A percentile compares a stretch with the other conserved stretches of the same genome.
phyloP scores from a whole-genome alignment of 2,329 filamentous ascomycete genomes.

The Cylindrodendrum hubeiense region DNA sequence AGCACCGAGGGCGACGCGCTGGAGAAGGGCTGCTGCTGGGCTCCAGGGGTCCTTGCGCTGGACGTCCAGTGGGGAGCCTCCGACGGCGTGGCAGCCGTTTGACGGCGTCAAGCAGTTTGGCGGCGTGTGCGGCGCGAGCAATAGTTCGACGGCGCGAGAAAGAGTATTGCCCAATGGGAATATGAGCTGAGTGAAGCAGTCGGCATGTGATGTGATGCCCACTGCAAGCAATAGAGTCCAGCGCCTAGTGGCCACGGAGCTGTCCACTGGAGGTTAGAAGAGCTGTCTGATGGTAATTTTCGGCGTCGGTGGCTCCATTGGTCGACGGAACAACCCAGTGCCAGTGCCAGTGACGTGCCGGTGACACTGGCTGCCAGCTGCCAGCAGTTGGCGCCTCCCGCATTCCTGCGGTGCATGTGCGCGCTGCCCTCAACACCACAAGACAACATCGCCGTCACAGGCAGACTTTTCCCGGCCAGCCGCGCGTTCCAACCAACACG shows the following conservation, averaged over 20 bases:
- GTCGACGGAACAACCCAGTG: background rate
- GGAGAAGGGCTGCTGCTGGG: background rate
- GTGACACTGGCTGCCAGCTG: too few species aligned
- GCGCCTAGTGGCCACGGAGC: background rate
- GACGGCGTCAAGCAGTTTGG: too few species aligned
- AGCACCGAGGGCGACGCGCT: conserved; percentile 2
- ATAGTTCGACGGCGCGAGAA: background rate
- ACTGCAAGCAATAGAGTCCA: background rate
- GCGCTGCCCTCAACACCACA: background rate
- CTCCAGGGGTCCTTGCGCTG: background rate
- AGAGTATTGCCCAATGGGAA: background rate
- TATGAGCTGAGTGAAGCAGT: background rate
- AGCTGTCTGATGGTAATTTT: background rate
- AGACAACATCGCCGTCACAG: conserved; percentile 1
- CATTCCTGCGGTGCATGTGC: background rate
- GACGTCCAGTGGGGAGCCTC: conserved; percentile 8
- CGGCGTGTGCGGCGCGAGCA: too few species aligned
- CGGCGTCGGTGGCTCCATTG: background rate
- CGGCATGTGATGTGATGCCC: background rate
- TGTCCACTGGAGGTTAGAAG: background rate
- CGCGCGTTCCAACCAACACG: too few species aligned
- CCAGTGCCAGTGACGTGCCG: too few species aligned
- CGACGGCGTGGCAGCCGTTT: background rate
- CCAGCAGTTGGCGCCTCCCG: conserved; percentile 12
- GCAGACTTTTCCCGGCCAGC: too few species aligned